phyloP scores from a whole-genome alignment of 768 basidiomycete species.

The Suillus clintonianus region DNA sequence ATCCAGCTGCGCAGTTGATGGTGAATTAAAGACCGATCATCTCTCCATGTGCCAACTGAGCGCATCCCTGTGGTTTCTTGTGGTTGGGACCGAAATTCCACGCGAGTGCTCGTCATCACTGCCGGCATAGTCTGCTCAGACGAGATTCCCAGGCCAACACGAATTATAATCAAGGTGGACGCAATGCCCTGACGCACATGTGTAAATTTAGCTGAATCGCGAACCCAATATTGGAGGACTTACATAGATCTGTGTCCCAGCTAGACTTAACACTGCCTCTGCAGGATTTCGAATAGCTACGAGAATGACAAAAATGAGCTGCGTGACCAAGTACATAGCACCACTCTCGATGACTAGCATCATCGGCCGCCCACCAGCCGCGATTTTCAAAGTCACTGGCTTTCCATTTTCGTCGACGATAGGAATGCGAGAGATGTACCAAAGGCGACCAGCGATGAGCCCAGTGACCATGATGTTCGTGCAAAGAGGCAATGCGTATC shows the following conservation, averaged over 20 bases:
- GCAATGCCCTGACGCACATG: constrained; percentile 11
- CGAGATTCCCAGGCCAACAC: constrained; percentile 16
- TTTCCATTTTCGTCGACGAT: constrained; percentile 1
- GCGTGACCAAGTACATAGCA: constrained; percentile 29
- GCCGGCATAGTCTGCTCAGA: constrained; percentile 1
- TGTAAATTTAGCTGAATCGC: neutral
- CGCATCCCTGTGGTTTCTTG: neutral
- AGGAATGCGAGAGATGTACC: constrained; percentile 16
- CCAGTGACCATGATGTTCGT: constrained; percentile 36
- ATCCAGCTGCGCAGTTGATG: no score
- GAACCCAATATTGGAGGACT: constrained; percentile 1
- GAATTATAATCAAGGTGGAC: constrained; percentile 21
- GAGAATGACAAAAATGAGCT: constrained; percentile 32
- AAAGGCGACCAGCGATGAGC: constrained; percentile 36
- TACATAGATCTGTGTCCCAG: constrained; percentile 34
- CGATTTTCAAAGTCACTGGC: constrained; percentile 1
- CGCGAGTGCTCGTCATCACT: neutral
- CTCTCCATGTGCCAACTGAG: neutral
- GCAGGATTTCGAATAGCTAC: constrained; percentile 31
- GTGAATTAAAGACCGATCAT: neutral
- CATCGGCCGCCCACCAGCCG: constrained; percentile 14
- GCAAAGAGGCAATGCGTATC: constrained; percentile 33
- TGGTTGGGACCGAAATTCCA: neutral
- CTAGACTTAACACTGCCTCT: constrained; percentile 24
- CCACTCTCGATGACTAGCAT: constrained; percentile 33